Conservation (phyloP, 305 asterid species). For the Solanum chacoense region DNA sequence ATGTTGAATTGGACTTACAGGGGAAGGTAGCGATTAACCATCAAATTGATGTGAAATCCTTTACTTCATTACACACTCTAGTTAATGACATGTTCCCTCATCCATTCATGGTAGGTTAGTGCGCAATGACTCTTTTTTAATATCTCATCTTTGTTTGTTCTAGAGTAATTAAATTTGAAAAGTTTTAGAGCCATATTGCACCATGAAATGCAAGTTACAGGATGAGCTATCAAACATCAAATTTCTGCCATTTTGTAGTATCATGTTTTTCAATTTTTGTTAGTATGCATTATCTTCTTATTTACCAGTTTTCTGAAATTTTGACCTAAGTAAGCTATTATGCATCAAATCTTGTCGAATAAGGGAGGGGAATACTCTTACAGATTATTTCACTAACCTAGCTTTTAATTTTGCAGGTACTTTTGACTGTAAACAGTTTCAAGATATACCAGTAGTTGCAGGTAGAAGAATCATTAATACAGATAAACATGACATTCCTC, state of each 20-base stretch:
- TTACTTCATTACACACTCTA: slow-evolving; percentile 82
- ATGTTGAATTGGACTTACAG: slow-evolving; percentile 24
- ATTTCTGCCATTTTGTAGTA: background rate
- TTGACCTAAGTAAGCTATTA: too few species aligned
- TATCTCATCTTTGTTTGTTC: background rate
- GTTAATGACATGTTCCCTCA: slow-evolving; percentile 98
- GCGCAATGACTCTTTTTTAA: background rate
- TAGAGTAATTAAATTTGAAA: background rate
- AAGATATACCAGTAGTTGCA: too few species aligned
- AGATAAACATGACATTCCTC: too few species aligned
- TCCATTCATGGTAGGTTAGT: slow-evolving; percentile 70
- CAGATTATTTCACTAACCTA: too few species aligned
- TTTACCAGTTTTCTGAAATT: too few species aligned
- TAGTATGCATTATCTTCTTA: background rate
- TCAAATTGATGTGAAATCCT: slow-evolving; percentile 77
- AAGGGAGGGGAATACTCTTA: too few species aligned
- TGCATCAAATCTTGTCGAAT: too few species aligned
- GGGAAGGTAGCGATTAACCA: slow-evolving; percentile 96
- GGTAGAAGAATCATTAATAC: too few species aligned
- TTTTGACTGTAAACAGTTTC: too few species aligned
- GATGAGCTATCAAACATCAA: background rate
- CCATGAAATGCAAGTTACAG: background rate
- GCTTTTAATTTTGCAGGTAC: too few species aligned
- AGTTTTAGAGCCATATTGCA: background rate
- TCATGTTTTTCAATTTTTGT: background rate